Conservation (phyloP, 345 rosid genomes). For the Brassica cretica region DNA sequence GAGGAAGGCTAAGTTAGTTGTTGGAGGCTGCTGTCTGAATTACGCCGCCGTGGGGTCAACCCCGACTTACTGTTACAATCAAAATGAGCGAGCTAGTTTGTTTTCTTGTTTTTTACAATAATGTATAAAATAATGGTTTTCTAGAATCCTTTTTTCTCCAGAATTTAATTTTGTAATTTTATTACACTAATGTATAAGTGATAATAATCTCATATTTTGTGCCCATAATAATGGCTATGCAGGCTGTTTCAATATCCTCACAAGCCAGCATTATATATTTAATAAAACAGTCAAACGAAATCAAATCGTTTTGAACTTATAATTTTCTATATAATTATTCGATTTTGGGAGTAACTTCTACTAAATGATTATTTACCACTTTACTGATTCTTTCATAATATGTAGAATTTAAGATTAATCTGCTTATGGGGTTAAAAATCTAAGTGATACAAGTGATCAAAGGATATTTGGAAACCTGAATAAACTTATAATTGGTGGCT, state of each 20-base stretch:
- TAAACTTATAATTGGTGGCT: not conserved
- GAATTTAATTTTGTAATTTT: too few relatives aligned
- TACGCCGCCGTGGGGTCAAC: slow-evolving; percentile 42
- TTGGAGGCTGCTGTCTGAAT: slow-evolving; percentile 41
- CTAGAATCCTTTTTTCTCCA: not conserved
- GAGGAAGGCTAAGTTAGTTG: slow-evolving; percentile 37
- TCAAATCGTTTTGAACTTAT: not conserved
- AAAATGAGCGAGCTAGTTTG: slow-evolving; percentile 3
- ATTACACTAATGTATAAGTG: not conserved
- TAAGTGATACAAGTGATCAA: slow-evolving; percentile 1
- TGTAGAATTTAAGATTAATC: not conserved
- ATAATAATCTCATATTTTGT: not conserved
- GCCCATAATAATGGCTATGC: not conserved
- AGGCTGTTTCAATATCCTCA: not conserved
- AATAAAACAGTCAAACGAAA: not conserved
- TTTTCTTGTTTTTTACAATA: not conserved
- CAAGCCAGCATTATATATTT: not conserved
- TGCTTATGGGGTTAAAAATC: not conserved
- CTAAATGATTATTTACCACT: not conserved
- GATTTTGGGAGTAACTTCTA: not conserved
- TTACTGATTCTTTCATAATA: not conserved
- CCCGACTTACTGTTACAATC: slow-evolving; percentile 5
- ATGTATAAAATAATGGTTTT: not conserved
- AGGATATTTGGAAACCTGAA: not conserved
- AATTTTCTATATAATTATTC: not conserved